Base-by-base conservation (phyloP, 2,329 filamentous ascomycete species). In the Aspergillus sp. region DNA sequence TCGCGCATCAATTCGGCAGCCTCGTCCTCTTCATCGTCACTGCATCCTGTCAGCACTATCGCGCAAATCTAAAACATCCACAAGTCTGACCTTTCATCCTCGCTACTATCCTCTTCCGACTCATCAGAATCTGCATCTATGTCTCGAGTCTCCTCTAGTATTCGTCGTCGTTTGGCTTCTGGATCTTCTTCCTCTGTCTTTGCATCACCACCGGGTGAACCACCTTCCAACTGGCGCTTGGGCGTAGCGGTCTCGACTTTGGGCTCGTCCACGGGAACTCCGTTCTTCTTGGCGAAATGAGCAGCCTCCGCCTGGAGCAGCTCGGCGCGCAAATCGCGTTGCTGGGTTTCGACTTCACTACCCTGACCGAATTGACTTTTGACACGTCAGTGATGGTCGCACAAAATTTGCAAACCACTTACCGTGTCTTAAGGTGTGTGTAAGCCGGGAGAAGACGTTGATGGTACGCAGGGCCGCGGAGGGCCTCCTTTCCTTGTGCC, bases 361-460 rank as follows among this genome's bases (percentile, higher is more conserved):
- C 95, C 95, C 80, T 99, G 95, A 48, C 92, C 93, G n/a, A 90
- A 84, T 80, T 95, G 86, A 62, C 88, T 87, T 87, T 66, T 67
- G 63, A 17, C 41, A 72, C 57, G 74, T 69, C 49, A 58, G 32
- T 51, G 17, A 32, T 10, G n/a, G 5, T 23, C 19, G 7, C 11
- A 39, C 42, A 41, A 6, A 3, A 2, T 15, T 25, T 3, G 8
- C 11, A 27, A 5, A 13, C 15, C 10, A 59, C 81, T 50, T 85
- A 88, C 82, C 92, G 87, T 74, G 89, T 90, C 80, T 99, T 99
- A 73, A 99, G 88, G 65, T 91, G 88, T 11, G 91, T 98, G 77
- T 99, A 90, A 32, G 95, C 95, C 36, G 95, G 94, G 13, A 97
- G 88, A 15, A 98, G 89, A 70, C 95, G 90, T 78, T 98, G 94